Evolutionary conservation across 106 monocot genomes (phyloP), one percentile per base, ranked within the genome.

Genomic region (Iris macrosiphon): DNA sequence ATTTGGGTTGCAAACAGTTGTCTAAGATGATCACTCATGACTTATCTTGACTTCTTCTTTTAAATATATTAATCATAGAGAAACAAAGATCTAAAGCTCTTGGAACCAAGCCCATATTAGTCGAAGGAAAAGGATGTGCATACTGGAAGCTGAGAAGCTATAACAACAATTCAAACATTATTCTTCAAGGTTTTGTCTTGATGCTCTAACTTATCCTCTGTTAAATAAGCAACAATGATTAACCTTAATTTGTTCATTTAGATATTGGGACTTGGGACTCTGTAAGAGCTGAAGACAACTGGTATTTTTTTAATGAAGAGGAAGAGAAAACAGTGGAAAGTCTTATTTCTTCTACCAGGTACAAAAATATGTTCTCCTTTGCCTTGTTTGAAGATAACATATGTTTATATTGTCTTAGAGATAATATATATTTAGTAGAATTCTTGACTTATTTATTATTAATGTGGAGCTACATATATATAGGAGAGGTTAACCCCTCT

Each of bases 31-130:
- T 6, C 10, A 10, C 7, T 6, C 34, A 6, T 35, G 10, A 6
- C 34, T 10, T 35, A 27, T 19, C 18, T n/a, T 3, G 30, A 31
- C 13, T 31, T n/a, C n/a, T n/a, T 19, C 35, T 55, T 55, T 34
- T 13, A 19, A 15, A 39, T 52, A 31, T 6, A 29, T n/a, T 52
- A 20, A 12, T 6, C 22, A 52, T 25, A 57, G 56, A 40, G 39
- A 39, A 57, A 24, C 56, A 40, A 57, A 57, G 56, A 40, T 57
- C 39, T 13, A 39, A 57, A 39, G 56, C 56, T 40, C 22, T 57
- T 20, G 40, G 56, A 57, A 57, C 56, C 23, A 39, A 57, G 18
- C 22, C 31, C 4, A 14, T 57, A 9, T 20, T 24, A 8, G 7
- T 13, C 3, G 56, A 39, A 39, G 23, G 10, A 35, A 57, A 38